phyloP scores from a whole-genome alignment of 495 filamentous ascomycete species.

The Podospora pseudocomata region DNA sequence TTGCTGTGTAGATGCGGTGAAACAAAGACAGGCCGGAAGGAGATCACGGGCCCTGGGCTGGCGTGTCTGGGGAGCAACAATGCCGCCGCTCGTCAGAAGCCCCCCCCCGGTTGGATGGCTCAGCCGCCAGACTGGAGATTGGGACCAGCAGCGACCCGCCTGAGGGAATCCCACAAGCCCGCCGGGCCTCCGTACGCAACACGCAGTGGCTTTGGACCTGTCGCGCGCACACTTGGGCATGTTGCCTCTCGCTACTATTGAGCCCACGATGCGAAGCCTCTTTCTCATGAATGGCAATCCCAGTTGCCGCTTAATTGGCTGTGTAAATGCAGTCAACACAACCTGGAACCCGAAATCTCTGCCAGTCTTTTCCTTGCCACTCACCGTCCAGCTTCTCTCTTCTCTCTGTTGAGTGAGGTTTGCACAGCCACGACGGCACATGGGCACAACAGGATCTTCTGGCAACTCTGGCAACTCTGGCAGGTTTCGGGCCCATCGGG shows the following conservation, averaged over 20 bases:
- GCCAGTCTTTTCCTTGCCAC: constrained; percentile 1
- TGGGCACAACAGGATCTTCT: not conserved
- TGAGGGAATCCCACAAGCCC: too few species aligned
- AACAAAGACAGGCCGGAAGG: constrained; percentile 16
- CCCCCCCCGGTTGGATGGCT: constrained; percentile 20
- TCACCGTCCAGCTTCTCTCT: not conserved
- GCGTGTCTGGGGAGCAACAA: constrained; percentile 15
- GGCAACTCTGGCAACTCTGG: not conserved
- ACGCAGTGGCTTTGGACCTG: too few species aligned
- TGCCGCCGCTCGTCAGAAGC: constrained; percentile 18
- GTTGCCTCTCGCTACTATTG: constrained; percentile 5
- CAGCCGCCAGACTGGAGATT: constrained; percentile 15
- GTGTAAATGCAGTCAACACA: not conserved
- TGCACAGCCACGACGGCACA: not conserved
- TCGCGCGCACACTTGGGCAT: not conserved
- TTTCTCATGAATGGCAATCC: not conserved
- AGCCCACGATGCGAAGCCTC: constrained; percentile 7
- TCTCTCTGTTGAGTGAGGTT: not conserved
- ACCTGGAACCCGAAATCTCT: not conserved
- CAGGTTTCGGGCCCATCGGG: constrained; percentile 3
- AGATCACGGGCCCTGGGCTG: constrained; percentile 20
- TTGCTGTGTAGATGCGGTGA: constrained; percentile 4
- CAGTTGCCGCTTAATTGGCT: not conserved
- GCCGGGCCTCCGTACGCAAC: too few species aligned
- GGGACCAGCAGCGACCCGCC: constrained; percentile 11